Evolutionary conservation across 1,139 yeast species (phyloP), one percentile per base, ranked within the genome.

Genomic region (Pneumocystis wakefieldiae): DNA sequence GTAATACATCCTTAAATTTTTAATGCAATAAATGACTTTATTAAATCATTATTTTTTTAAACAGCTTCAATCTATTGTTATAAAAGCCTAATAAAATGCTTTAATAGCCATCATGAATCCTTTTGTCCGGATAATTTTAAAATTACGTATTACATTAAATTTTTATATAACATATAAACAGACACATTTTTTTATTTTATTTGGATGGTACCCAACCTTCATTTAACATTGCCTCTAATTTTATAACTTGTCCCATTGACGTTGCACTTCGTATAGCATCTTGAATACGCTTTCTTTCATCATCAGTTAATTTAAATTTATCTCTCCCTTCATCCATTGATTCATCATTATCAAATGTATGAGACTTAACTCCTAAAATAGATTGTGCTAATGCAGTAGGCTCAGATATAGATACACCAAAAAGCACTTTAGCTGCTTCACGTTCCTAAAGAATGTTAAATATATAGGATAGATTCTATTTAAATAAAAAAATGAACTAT

Each of bases 201-300:
- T 57, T 39, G 12, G 41, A 19, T 55, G 67, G 67, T 48, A 65
- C 61, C 41, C 65, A 61, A 12, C 67, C 67, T 48, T 65, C 67
- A 28, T 61, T 62, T 39, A 67, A 55, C 59, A 63, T 64, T 29
- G 76, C 75, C 71, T 88, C 95, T 37, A 90, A 81, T 62, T 82
- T 75, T 67, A 85, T 88, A 15, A 90, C 85, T 68, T 90, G 96
- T 15, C 80, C 86, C 66, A 90, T 72, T 63, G 85, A 83, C 3
- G 82, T 78, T 0, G 96, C 95, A 42, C 74, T 75, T 63, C 79
- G 79, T 64, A 90, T 75, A 65, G 82, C 80, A 61, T 76, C 72
- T 67, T 84, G 77, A 61, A 90, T 73, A 63, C 75, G 74, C 17
- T 73, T 73, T 66, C 78, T 80, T 62, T 85, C 89, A 15, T 79